Evolutionary conservation across 1,284 basidiomycete genomes (phyloP), one percentile per base, ranked within the genome.

Genomic region (Athelia psychrophila): DNA sequence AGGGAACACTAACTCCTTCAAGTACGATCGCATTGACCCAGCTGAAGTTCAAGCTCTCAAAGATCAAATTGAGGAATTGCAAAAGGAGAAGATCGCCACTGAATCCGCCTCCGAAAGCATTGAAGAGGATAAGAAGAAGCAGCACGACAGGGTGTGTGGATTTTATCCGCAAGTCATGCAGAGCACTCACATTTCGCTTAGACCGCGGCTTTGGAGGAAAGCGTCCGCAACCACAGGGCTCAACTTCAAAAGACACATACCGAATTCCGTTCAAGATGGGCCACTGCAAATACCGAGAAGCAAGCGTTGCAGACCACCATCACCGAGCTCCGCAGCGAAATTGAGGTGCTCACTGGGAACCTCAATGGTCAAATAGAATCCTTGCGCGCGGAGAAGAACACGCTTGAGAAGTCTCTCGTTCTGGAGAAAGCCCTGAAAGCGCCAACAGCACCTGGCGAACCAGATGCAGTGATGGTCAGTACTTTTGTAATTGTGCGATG

Each of bases 1-100:
- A 24, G 47, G 50, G 44, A 50, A 49, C 10, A 53, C 53, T 18
- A 6, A 59, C 47, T 19, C 23, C 4, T 38, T 50, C 16, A 30
- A 91, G 86, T 93, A 93, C 62, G 90, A 95, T 60, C 90, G 93
- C 49, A 87, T 92, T 58, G 92, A 93, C 64, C 91, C 92, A 15
- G 84, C 89, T 3, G 91, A 94, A 62, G 77, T 95, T n/a, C 87
- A 93, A 61, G 80, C 81, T 19, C 75, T 94, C 51, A 93, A 89
- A 68, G 81, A 84, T 10, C 81, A 91, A 58, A 81, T 92, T 9
- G 78, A 81, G 38, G 70, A 70, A 24, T 66, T 92, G 35, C 79
- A 71, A 57, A 59, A 63, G 3, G 64, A 65, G 62, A 77, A 71
- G 52, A 63, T 62, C 3, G 71, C 76, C 13, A 46, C 69, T 20